Evolutionary conservation across 345 rosid genomes (phyloP).

Genomic region (Camelina sativa): DNA sequence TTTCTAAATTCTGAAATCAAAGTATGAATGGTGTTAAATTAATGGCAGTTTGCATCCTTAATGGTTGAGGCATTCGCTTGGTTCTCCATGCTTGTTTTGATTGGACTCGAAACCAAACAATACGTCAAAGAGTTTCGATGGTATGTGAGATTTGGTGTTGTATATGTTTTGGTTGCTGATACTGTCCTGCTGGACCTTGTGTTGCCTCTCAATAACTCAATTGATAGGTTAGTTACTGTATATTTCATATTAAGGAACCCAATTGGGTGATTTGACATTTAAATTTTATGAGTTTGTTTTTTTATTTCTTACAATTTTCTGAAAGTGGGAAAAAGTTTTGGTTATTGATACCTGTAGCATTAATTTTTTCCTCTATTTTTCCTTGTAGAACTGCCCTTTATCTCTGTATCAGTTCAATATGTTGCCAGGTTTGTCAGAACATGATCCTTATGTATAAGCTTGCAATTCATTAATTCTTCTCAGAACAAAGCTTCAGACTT

Average conservation of each 20-base stretch:
- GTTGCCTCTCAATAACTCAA: slow-evolving; percentile 56
- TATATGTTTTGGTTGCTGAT: slow-evolving; percentile 85
- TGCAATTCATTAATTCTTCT: slow-evolving; percentile 13
- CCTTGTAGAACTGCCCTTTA: slow-evolving; percentile 59
- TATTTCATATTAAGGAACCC: slow-evolving; percentile 15
- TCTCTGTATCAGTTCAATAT: slow-evolving; percentile 62
- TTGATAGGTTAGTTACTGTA: slow-evolving; percentile 52
- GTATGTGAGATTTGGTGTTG: slow-evolving; percentile 82
- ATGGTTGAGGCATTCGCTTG: slow-evolving; percentile 74
- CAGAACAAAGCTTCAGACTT: slow-evolving; percentile 5
- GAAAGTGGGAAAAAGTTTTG: neutral
- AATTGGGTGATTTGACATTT: neutral
- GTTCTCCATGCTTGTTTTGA: slow-evolving; percentile 77
- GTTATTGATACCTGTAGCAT: neutral
- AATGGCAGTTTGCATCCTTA: slow-evolving; percentile 66
- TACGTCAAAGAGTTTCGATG: slow-evolving; percentile 78
- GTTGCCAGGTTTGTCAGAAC: slow-evolving; percentile 70
- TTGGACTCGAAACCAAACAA: slow-evolving; percentile 64
- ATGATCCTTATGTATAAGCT: neutral
- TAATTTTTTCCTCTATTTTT: slow-evolving; percentile 21
- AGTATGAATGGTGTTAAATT: too few species aligned
- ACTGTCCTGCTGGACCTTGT: slow-evolving; percentile 79
- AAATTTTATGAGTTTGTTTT: neutral
- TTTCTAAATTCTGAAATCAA: slow-evolving; percentile 3
- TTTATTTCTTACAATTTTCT: neutral